Conservation (phyloP, 768 basidiomycete species). For the Tubosaeta brunneosetosa region DNA sequence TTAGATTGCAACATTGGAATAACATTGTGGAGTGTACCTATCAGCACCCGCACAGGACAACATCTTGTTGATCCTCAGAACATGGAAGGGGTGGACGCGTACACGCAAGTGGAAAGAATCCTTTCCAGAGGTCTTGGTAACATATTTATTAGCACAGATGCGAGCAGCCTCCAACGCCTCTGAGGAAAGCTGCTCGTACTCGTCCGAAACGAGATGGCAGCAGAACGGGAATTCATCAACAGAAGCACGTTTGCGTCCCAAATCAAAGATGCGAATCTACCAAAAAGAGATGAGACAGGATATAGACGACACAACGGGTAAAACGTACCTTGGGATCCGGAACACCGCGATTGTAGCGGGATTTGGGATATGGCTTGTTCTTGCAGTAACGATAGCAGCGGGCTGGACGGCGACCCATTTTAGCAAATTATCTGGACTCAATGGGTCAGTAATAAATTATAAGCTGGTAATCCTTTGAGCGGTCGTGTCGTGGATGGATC, state of each 20-base stretch:
- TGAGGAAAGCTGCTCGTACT: conserved; percentile 93
- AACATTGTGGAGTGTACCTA: conserved; percentile 46
- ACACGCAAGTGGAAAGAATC: conserved; percentile 98
- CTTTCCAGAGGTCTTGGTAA: conserved; percentile 96
- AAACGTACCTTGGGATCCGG: conserved; percentile 80
- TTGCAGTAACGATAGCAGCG: conserved; percentile 99
- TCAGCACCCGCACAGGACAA: conserved; percentile 98
- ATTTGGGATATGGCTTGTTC: conserved; percentile 98
- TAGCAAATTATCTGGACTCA: conserved; percentile 11
- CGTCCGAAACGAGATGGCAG: conserved; percentile 93
- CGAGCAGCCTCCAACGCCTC: conserved; percentile 98
- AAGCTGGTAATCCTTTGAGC: background rate
- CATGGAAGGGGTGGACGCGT: conserved; percentile 97
- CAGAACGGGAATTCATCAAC: conserved; percentile 99
- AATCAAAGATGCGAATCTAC: conserved; percentile 94
- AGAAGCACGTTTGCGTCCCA: conserved; percentile 91
- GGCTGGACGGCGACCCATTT: conserved; percentile 96
- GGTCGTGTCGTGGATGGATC: background rate
- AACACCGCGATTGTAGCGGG: conserved; percentile 96
- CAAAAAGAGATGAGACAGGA: background rate
- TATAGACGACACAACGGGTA: background rate
- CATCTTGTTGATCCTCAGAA: conserved; percentile 99
- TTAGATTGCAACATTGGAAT: background rate
- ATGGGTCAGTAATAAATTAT: conserved; percentile 5
- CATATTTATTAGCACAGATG: conserved; percentile 99